phyloP scores from a whole-genome alignment of 257 asterid genomes.

The Leptodermis oblonga region DNA sequence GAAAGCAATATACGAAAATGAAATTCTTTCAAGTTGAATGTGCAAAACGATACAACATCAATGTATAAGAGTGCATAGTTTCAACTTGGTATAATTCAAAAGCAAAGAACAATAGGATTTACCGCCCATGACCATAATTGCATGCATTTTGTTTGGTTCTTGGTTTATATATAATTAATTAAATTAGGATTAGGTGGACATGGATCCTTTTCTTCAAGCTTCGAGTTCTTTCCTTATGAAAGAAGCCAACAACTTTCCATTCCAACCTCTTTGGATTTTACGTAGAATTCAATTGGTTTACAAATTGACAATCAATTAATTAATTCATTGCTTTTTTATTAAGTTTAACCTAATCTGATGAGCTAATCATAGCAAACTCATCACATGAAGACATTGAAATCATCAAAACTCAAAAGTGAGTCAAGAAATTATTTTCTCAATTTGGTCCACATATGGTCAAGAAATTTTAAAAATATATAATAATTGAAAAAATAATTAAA shows the following conservation, averaged over 20 bases:
- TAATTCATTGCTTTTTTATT: not conserved
- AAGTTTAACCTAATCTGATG: slow-evolving; percentile 20
- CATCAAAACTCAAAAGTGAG: not conserved
- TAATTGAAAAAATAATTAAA: too few species aligned
- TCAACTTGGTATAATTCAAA: too few species aligned
- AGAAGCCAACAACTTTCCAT: slow-evolving; percentile 9
- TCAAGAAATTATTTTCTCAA: not conserved
- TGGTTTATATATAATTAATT: not conserved
- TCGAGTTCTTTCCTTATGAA: not conserved
- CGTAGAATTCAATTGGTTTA: not conserved
- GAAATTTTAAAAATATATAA: too few species aligned
- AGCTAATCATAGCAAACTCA: slow-evolving; percentile 8
- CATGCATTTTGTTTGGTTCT: not conserved
- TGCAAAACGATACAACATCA: too few species aligned
- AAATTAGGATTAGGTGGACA: not conserved
- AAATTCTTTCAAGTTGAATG: too few species aligned
- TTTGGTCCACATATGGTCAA: slow-evolving; percentile 1
- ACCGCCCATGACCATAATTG: not conserved
- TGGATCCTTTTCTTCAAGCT: not conserved
- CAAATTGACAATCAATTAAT: not conserved
- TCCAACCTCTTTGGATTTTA: not conserved
- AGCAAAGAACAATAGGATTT: not conserved
- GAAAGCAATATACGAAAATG: too few species aligned
- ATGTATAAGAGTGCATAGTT: too few species aligned
- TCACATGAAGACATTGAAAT: slow-evolving; percentile 6